phyloP scores from a whole-genome alignment of 768 basidiomycete species.

The Sistotremastrum suecicum region DNA sequence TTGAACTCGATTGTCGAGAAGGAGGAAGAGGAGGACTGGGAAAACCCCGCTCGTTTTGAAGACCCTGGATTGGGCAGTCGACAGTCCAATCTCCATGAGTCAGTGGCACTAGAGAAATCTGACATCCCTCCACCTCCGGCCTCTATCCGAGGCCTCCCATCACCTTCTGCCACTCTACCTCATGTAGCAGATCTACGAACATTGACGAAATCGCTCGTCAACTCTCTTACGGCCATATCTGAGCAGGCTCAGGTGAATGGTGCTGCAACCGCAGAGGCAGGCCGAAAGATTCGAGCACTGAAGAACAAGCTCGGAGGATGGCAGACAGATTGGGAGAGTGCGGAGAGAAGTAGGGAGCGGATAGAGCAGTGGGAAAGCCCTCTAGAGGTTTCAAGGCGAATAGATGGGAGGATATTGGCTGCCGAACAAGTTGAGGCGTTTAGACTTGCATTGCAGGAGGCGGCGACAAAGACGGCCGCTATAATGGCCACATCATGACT shows the following conservation, averaged over 20 bases:
- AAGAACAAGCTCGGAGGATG: slow-evolving; percentile 74
- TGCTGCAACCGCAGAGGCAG: slow-evolving; percentile 73
- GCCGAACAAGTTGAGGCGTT: slow-evolving; percentile 68
- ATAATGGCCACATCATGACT: slow-evolving; percentile 59
- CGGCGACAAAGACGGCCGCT: slow-evolving; percentile 60
- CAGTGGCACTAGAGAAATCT: background rate
- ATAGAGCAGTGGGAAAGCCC: slow-evolving; percentile 66
- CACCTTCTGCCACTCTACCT: slow-evolving; percentile 44
- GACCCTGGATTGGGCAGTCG: no score
- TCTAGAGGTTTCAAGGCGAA: slow-evolving; percentile 22
- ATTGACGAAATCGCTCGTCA: slow-evolving; percentile 58
- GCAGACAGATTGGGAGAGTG: slow-evolving; percentile 74
- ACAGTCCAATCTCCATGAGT: no score
- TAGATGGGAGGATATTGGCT: slow-evolving; percentile 62
- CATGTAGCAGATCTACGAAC: slow-evolving; percentile 60
- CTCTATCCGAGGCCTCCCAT: slow-evolving; percentile 32
- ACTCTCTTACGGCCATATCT: slow-evolving; percentile 62
- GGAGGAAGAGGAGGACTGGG: background rate
- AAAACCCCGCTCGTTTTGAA: no score
- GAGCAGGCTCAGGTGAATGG: slow-evolving; percentile 85
- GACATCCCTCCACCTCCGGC: slow-evolving; percentile 20
- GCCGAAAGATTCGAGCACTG: slow-evolving; percentile 71
- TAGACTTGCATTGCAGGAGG: slow-evolving; percentile 55
- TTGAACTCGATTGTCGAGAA: background rate
- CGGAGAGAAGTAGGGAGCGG: slow-evolving; percentile 58